Base-by-base conservation (phyloP, 2,329 filamentous ascomycete genomes). In the Sporothrix dimorphospora region DNA sequence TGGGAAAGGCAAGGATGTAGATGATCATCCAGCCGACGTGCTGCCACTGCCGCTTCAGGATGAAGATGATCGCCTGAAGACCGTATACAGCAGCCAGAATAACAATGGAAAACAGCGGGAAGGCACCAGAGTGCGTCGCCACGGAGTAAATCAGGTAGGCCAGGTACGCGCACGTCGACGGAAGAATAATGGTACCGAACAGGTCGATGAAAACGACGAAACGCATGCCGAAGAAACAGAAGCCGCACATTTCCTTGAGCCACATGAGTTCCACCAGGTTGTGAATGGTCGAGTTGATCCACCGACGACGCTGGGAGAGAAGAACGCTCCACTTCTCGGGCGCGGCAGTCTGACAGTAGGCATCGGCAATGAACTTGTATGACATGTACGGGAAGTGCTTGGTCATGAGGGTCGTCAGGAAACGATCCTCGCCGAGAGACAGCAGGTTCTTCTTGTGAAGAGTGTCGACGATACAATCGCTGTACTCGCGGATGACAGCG, bases 1-100 rank as follows among this genome's bases (percentile, higher is more conserved):
- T 92, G 0, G 96, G 96, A 85, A 92, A 98, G 2, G 96, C 96
- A n/a, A 97, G 77, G 74, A 99, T 87, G 83, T 99, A 99, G 79
- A 99, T 98, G 76, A 99, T 91, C 94, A 99, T 98, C 96, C 96
- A 99, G 76, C 96, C 96, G 74, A 99, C 89, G 79, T 98, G 95
- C 81, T 99, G 94, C 96, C 96, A 99, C 82, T 98, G 94, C 69
- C 96, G 88, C 85, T 97, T 98, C 77, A 98, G 86, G 77, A 98
- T 94, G 84, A 99, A 99, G 78, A 99, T 97, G 73, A 98, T 83
- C 2, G 94, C 94, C 80, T 99, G 96, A 3, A 99, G 89, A 86
- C 96, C 96, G 78, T 99, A 99, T 19, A 98, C 94, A 73, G 89
- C 93, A 27, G 91, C 94, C 80, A 99, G 83, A 87, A 99, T 95